A percentile compares a stretch with the other conserved stretches of the same genome.
These are phyloP conservation scores for Cercospora berteroae DNA, from an alignment of 2,329 filamentous ascomycete species.

Conservation along the genomic window DNA sequence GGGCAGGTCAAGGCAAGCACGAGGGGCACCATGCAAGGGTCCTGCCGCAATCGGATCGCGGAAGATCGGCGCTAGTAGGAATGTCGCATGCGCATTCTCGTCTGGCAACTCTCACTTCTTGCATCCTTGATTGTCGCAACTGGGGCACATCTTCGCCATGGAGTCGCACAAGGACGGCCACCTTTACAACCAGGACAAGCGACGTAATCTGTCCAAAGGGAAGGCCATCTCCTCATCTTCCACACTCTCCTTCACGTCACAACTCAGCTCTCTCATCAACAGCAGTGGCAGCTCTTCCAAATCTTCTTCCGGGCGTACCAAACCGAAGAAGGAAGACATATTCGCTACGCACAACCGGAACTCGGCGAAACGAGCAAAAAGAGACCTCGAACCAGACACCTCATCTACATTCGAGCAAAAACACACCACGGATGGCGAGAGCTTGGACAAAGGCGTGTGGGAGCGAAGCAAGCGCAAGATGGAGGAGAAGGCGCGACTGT, in stretches of 20 bases:
- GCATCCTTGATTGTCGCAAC: neutral
- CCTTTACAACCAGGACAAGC: conserved; percentile 23
- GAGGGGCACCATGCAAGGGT: neutral
- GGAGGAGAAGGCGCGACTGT: conserved; percentile 85
- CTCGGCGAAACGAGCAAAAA: conserved; percentile 60
- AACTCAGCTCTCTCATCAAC: conserved; percentile 76
- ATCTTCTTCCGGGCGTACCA: conserved; percentile 48
- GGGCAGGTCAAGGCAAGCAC: neutral
- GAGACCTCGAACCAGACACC: conserved; percentile 55
- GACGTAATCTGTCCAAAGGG: conserved; percentile 58
- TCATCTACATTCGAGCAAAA: conserved; percentile 61
- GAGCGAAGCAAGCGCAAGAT: conserved; percentile 74
- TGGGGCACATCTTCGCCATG: conserved; percentile 11
- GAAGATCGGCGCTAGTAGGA: conserved; percentile 6
- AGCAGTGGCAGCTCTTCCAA: conserved; percentile 43
- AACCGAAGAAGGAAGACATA: conserved; percentile 65
- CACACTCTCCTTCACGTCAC: conserved; percentile 80
- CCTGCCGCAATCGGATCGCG: conserved; percentile 13
- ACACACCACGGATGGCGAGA: conserved; percentile 61
- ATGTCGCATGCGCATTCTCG: neutral
- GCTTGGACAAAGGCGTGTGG: conserved; percentile 56
- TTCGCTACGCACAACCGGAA: conserved; percentile 66
- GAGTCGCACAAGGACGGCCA: conserved; percentile 22
- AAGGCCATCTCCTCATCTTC: conserved; percentile 68
- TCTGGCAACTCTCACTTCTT: neutral